These are phyloP conservation scores for Castanea sativa DNA, from an alignment of 306 rosid species.

Conservation along the genomic window DNA sequence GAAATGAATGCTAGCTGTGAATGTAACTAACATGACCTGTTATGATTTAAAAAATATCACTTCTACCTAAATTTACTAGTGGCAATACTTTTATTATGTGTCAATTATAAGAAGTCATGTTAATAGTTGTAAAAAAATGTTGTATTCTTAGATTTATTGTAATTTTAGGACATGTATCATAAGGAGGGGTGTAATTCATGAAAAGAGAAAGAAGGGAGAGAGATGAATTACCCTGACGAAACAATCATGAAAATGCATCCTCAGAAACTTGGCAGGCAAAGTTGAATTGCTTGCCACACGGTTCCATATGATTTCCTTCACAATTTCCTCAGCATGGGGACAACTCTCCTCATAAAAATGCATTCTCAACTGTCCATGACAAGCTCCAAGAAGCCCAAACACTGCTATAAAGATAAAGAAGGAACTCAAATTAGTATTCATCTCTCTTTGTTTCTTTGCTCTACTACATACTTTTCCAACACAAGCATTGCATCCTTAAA, in stretches of 20 bases:
- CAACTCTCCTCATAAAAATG: constrained; percentile 22
- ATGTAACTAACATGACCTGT: too few species aligned
- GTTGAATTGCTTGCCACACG: constrained; percentile 16
- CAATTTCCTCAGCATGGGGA: constrained; percentile 17
- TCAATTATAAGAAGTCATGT: too few species aligned
- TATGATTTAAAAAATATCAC: too few species aligned
- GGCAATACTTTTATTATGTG: too few species aligned
- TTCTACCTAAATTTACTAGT: too few species aligned
- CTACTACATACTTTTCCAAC: background rate
- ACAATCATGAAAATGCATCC: constrained; percentile 50
- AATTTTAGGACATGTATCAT: too few species aligned
- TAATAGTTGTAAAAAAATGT: too few species aligned
- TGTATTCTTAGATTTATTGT: too few species aligned
- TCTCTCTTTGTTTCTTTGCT: background rate
- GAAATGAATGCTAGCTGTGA: too few species aligned
- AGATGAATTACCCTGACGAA: constrained; percentile 32
- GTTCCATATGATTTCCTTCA: constrained; percentile 8
- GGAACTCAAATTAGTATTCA: background rate
- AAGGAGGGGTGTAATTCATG: too few species aligned
- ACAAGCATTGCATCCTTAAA: background rate
- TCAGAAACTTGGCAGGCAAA: constrained; percentile 32
- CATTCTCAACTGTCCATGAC: constrained; percentile 3
- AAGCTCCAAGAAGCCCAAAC: background rate
- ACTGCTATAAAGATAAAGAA: background rate
- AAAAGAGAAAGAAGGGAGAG: too few species aligned